phyloP scores from a whole-genome alignment of 2,329 filamentous ascomycete species.

The Fusarium redolens region DNA sequence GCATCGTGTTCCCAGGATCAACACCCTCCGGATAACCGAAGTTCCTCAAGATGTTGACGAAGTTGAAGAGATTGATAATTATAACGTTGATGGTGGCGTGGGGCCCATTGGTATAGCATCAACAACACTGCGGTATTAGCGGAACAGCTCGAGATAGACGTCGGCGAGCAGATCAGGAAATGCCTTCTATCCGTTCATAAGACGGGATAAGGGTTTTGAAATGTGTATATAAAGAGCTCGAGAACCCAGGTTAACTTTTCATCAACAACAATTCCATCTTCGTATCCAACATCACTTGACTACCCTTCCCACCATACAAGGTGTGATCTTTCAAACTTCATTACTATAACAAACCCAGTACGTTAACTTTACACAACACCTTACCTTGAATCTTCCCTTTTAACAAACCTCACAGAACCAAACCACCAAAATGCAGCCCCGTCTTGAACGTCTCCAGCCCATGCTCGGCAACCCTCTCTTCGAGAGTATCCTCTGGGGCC shows the following conservation, averaged over 20 bases:
- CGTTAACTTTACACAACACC: fast-evolving
- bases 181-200: background rate
- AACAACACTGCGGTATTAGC: background rate
- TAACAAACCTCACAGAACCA: background rate
- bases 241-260: background rate
- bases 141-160: background rate
- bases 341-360: background rate
- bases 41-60: fast-evolving
- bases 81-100: fast-evolving
- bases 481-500: constrained; percentile 6
- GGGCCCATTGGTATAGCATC: no score
- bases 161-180: background rate
- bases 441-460: constrained; percentile 4
- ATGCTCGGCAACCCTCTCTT: constrained; percentile 5
- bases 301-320: background rate
- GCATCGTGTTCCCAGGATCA: background rate
- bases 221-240: background rate
- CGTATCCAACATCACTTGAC: background rate
- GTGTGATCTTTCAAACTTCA: background rate
- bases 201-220: fast-evolving
- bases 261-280: background rate
- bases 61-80: fast-evolving
- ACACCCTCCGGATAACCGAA: background rate
- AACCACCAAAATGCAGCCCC: background rate
- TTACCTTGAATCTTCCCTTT: no score